These are phyloP conservation scores for Sedum album DNA, from an alignment of 164 flowering plant genomes.

Conservation along the genomic window DNA sequence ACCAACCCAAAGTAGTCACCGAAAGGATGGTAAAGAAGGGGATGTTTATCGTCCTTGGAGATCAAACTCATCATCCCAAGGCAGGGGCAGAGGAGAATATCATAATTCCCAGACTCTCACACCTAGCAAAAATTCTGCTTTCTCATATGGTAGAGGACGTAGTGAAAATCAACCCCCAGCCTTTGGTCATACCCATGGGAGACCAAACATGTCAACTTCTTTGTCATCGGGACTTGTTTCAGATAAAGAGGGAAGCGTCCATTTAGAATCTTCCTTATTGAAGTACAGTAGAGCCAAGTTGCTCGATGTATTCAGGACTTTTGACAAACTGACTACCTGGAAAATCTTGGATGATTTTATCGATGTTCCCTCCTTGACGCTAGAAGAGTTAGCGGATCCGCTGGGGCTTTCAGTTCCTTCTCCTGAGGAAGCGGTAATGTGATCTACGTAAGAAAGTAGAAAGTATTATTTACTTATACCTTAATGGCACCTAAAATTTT, in stretches of 20 bases:
- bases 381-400: constrained; percentile 66
- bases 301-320: constrained; percentile 64
- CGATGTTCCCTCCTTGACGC: constrained; percentile 60
- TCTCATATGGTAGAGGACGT: constrained; percentile 62
- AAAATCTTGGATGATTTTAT: constrained; percentile 36
- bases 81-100: constrained; percentile 69
- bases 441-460: background rate
- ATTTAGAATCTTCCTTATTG: constrained; percentile 38
- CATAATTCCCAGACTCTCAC: constrained; percentile 39
- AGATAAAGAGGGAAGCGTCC: constrained; percentile 43
- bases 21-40: constrained; percentile 62
- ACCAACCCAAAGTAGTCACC: constrained; percentile 27
- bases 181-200: constrained; percentile 65
- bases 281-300: constrained; percentile 67
- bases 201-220: constrained; percentile 29
- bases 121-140: constrained; percentile 40
- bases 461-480: background rate
- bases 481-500: background rate
- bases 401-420: constrained; percentile 69
- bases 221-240: constrained; percentile 24
- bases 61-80: constrained; percentile 43
- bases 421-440: constrained; percentile 75
- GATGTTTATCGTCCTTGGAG: constrained; percentile 75
- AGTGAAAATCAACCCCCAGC: constrained; percentile 45
- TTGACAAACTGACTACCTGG: constrained; percentile 30